Percentiles rank a stretch among this genome's conserved stretches.
These are phyloP conservation scores for Lagenidium sp. DNA, from an alignment of 352 stramenopile genomes.

Conservation along the genomic window DNA sequence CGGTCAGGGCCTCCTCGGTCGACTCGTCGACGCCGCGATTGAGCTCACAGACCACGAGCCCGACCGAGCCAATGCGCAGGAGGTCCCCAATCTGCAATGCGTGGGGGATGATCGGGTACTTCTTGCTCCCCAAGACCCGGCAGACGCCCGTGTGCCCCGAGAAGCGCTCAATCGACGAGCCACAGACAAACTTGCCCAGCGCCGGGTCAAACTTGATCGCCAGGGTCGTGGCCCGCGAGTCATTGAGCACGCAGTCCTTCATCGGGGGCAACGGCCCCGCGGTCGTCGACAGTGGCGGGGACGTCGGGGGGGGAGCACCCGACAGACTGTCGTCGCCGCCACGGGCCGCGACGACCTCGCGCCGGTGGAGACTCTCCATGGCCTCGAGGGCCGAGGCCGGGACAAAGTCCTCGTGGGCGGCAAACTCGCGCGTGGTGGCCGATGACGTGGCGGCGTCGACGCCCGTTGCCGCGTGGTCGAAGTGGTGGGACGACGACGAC, in stretches of 20 bases:
- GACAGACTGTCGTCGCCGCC: slow-evolving; percentile 1
- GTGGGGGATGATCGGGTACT: slow-evolving; percentile 71
- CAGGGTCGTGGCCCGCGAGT: slow-evolving; percentile 68
- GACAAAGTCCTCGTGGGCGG: no score
- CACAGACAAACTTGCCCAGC: slow-evolving; percentile 71
- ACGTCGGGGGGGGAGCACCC: not conserved
- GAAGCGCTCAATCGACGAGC: slow-evolving; percentile 85
- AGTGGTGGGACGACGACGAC: not conserved
- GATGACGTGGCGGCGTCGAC: not conserved
- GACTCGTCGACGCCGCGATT: slow-evolving; percentile 65
- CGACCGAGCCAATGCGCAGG: slow-evolving; percentile 85
- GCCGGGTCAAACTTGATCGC: slow-evolving; percentile 60
- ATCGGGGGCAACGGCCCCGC: slow-evolving; percentile 22
- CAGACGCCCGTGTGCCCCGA: slow-evolving; percentile 89
- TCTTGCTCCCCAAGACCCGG: slow-evolving; percentile 84
- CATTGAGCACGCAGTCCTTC: slow-evolving; percentile 81
- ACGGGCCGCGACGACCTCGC: not conserved
- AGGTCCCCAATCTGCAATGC: slow-evolving; percentile 75
- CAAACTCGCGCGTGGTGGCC: not conserved
- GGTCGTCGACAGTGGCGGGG: not conserved
- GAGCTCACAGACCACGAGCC: slow-evolving; percentile 88
- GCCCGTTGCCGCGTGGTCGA: not conserved
- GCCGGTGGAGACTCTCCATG: not conserved
- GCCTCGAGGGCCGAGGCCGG: not conserved
- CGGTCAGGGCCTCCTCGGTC: slow-evolving; percentile 67